Evolutionary conservation across 371 early-diverging fungal genomes (phyloP).

Genomic region (Scutellospora calospora): DNA sequence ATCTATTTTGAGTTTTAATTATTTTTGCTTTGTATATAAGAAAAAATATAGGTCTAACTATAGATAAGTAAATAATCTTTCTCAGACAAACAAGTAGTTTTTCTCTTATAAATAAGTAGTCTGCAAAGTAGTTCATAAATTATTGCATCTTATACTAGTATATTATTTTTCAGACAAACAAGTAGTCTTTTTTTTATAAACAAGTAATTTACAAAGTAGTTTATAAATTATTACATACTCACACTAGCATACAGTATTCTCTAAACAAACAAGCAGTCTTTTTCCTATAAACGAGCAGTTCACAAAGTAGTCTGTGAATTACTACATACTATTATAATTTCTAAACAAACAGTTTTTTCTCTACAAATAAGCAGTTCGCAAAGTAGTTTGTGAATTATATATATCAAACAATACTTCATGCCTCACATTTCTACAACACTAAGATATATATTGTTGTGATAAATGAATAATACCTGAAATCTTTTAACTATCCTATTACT

Average conservation of each 20-base stretch:
- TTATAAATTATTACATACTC: background rate
- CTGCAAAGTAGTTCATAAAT: conserved; percentile 35
- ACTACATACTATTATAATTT: conserved; percentile 25
- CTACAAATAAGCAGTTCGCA: conserved; percentile 34
- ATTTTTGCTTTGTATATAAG: background rate
- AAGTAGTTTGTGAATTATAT: conserved; percentile 44
- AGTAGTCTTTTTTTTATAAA: conserved; percentile 8
- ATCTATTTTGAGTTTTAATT: conserved; percentile 30
- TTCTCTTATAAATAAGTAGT: background rate
- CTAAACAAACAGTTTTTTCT: conserved; percentile 18
- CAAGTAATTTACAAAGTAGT: conserved; percentile 28
- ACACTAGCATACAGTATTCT: conserved; percentile 15
- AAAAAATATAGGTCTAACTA: background rate
- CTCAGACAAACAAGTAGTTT: background rate
- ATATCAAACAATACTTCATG: background rate
- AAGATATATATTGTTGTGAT: background rate
- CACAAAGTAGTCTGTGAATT: conserved; percentile 37
- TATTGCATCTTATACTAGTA: conserved; percentile 1
- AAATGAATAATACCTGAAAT: conserved; percentile 20
- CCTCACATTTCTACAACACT: background rate
- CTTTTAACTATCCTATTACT: conserved; percentile 2
- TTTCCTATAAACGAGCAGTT: background rate
- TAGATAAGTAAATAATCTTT: conserved; percentile 35
- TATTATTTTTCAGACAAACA: background rate
- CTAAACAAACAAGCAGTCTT: conserved; percentile 9